Conservation (phyloP, 176 grass and related monocot species). For the Pharus latifolius region DNA sequence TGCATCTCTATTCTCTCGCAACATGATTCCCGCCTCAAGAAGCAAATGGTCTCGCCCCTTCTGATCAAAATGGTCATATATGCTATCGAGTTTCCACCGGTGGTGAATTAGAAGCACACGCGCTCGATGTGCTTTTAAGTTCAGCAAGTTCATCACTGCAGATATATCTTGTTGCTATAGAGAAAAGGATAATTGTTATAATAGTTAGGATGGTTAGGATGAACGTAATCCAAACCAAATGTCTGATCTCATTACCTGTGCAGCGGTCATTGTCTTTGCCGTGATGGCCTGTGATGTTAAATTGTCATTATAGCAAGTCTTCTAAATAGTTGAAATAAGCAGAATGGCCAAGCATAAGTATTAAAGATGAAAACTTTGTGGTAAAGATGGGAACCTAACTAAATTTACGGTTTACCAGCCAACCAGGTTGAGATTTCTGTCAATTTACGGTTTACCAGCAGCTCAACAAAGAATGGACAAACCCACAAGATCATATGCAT, state of each 20-base stretch:
- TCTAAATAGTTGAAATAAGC: no score
- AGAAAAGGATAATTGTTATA: neutral
- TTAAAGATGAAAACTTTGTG: no score
- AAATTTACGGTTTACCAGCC: no score
- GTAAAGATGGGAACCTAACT: no score
- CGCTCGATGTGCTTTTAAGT: neutral
- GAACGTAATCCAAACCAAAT: neutral
- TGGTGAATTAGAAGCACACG: constrained; percentile 18
- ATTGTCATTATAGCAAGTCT: no score
- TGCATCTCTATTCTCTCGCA: neutral
- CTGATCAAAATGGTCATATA: neutral
- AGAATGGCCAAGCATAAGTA: no score
- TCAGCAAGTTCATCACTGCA: constrained; percentile 16
- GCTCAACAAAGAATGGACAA: no score
- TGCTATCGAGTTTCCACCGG: constrained; percentile 13
- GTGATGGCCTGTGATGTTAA: constrained; percentile 7
- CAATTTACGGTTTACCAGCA: no score
- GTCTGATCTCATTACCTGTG: constrained; percentile 2
- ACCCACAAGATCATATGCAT: no score
- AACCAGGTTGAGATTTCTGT: no score
- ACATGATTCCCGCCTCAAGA: neutral
- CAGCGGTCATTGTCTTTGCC: neutral
- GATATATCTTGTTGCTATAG: constrained; percentile 9
- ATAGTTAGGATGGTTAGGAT: neutral
- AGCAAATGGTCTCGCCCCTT: neutral